A percentile compares a stretch with the other conserved stretches of the same genome.
Conservation (phyloP, 176 grass and related monocot species). For the Phoenix roebelenii region DNA sequence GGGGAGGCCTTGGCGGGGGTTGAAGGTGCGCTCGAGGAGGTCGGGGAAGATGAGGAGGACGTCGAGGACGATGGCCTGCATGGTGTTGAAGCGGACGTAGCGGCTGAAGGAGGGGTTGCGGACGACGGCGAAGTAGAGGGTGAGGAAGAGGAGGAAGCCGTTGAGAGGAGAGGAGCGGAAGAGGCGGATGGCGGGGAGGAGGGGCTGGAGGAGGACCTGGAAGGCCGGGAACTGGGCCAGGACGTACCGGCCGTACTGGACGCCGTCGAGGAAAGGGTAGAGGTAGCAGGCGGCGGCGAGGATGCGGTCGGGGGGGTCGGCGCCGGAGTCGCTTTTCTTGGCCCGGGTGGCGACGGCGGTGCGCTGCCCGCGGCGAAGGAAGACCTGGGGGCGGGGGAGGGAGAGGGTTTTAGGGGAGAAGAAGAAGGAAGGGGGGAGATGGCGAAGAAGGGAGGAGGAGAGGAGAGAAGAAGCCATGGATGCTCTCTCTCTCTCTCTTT, state of each 20-base stretch:
- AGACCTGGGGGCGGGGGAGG: neutral
- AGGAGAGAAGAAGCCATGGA: conserved; percentile 1
- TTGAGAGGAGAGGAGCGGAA: conserved; percentile 77
- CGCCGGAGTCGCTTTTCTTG: conserved; percentile 37
- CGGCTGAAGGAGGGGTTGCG: conserved; percentile 80
- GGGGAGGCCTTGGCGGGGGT: conserved; percentile 33
- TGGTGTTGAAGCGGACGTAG: conserved; percentile 94
- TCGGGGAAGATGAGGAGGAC: conserved; percentile 89
- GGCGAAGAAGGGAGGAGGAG: neutral
- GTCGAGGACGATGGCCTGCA: conserved; percentile 93
- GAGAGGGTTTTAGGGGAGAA: conserved; percentile 2
- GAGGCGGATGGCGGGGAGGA: conserved; percentile 67
- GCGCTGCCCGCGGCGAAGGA: conserved; percentile 9
- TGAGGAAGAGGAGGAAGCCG: conserved; percentile 80
- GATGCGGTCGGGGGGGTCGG: conserved; percentile 54
- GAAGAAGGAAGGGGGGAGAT: neutral
- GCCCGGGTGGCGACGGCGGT: conserved; percentile 20
- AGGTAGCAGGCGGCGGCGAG: conserved; percentile 73
- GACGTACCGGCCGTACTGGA: conserved; percentile 30
- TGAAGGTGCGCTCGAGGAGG: conserved; percentile 55
- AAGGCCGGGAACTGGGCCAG: conserved; percentile 62
- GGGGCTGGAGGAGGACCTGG: conserved; percentile 44
- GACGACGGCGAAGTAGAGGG: conserved; percentile 91
- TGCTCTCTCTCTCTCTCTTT: conserved; percentile 17
- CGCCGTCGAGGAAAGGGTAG: conserved; percentile 95